phyloP scores from a whole-genome alignment of 2,329 filamentous ascomycete species.

The Talaromyces sp. region DNA sequence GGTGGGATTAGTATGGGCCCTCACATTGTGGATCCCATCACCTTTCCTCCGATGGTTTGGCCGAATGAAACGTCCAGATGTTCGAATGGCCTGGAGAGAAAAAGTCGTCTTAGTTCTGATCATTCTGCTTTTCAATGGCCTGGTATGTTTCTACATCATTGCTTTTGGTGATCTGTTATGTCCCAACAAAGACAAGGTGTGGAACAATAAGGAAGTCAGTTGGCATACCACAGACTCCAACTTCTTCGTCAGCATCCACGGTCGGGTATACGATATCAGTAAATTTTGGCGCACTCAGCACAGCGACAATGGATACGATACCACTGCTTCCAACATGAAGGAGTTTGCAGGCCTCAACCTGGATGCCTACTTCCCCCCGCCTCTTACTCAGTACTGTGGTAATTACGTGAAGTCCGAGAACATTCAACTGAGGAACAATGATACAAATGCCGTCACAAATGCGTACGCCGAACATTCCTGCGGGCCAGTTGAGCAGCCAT shows the following conservation, averaged over 20 bases:
- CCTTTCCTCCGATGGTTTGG: slow-evolving; percentile 77
- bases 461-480: slow-evolving; percentile 68
- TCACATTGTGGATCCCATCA: slow-evolving; percentile 95
- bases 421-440: slow-evolving; percentile 53
- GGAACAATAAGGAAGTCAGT: slow-evolving; percentile 70
- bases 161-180: slow-evolving; percentile 82
- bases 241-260: slow-evolving; percentile 85
- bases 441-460: slow-evolving; percentile 66
- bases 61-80: slow-evolving; percentile 95
- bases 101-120: slow-evolving; percentile 82
- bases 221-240: slow-evolving; percentile 73
- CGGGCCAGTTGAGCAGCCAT: slow-evolving; percentile 60
- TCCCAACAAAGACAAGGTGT: slow-evolving; percentile 89
- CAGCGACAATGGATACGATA: slow-evolving; percentile 70
- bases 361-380: slow-evolving; percentile 82
- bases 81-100: slow-evolving; percentile 96
- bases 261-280: slow-evolving; percentile 87
- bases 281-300: slow-evolving; percentile 87
- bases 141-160: slow-evolving; percentile 90
- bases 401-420: slow-evolving; percentile 66
- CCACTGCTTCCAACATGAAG: slow-evolving; percentile 67
- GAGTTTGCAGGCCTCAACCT: slow-evolving; percentile 77
- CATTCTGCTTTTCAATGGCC: slow-evolving; percentile 78
- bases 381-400: slow-evolving; percentile 73
- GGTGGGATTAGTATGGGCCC: slow-evolving; percentile 78